Conservation (phyloP, 1,139 yeast species). For the Yamadazyma siamensis region DNA sequence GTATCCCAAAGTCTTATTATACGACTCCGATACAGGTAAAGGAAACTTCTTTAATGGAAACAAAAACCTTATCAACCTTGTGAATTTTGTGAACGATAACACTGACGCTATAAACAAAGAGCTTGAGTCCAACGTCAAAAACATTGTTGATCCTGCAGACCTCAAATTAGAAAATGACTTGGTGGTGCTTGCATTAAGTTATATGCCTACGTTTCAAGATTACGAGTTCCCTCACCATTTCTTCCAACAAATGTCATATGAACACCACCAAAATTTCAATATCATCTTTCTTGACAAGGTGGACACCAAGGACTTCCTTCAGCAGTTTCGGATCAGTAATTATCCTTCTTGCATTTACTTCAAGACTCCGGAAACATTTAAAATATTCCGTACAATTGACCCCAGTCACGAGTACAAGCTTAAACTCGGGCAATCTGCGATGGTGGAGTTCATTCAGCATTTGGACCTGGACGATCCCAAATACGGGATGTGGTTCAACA, state of each 20-base stretch:
- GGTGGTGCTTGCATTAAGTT: conserved; percentile 25
- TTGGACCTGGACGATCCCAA: conserved; percentile 11
- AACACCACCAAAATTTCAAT: conserved; percentile 18
- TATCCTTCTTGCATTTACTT: conserved; percentile 34
- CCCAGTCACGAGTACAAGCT: conserved; percentile 20
- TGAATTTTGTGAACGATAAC: conserved; percentile 20
- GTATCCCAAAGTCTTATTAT: conserved; percentile 34
- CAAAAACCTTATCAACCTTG: conserved; percentile 23
- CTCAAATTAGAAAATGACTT: conserved; percentile 14
- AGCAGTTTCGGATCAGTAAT: conserved; percentile 25
- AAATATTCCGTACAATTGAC: conserved; percentile 24
- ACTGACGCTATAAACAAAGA: conserved; percentile 14
- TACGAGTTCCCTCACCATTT: conserved; percentile 34
- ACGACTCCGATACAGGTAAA: conserved; percentile 25
- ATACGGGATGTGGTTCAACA: conserved; percentile 21
- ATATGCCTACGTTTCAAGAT: conserved; percentile 29
- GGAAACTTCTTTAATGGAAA: conserved; percentile 20
- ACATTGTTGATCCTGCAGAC: conserved; percentile 4
- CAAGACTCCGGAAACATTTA: conserved; percentile 19
- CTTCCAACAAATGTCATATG: conserved; percentile 26
- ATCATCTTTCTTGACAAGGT: conserved; percentile 24
- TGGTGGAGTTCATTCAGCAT: conserved; percentile 20
- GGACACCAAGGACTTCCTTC: conserved; percentile 18
- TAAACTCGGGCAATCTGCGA: conserved; percentile 17
- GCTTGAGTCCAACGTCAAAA: conserved; percentile 11